These are phyloP conservation scores for Acanthamoeba castellanii DNA, from an alignment of 208 protist genomes.

Conservation along the genomic window DNA sequence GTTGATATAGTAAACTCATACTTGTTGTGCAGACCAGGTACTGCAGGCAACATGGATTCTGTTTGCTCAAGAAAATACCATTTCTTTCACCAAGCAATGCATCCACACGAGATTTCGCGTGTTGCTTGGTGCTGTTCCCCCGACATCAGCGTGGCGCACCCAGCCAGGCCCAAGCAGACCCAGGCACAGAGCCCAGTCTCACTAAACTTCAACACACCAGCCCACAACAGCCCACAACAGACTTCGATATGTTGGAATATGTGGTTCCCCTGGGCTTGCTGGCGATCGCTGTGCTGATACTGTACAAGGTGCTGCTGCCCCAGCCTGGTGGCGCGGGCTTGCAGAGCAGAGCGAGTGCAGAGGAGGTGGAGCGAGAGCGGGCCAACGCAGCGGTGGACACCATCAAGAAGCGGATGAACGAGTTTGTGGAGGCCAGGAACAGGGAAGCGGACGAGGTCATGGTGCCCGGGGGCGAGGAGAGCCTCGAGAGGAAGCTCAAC, in stretches of 20 bases:
- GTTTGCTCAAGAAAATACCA: too few relatives aligned
- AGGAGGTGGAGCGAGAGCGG: not conserved
- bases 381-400: not conserved
- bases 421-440: not conserved
- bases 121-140: too few relatives aligned
- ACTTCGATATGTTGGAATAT: not conserved
- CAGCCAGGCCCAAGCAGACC: too few relatives aligned
- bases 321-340: not conserved
- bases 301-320: not conserved
- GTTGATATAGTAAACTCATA: too few relatives aligned
- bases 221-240: not conserved
- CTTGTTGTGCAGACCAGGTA: too few relatives aligned
- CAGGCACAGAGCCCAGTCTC: too few relatives aligned
- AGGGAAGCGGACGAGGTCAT: conserved; percentile 10
- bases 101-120: too few relatives aligned
- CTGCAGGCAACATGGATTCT: too few relatives aligned
- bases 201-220: not conserved
- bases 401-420: conserved; percentile 14
- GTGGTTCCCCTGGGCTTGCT: not conserved
- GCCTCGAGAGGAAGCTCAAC: not conserved
- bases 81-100: too few relatives aligned
- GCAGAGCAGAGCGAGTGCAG: not conserved
- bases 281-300: conserved; percentile 3
- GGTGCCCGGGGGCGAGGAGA: not conserved
- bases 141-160: too few relatives aligned